Base-by-base conservation (phyloP, 2,329 filamentous ascomycete genomes). In the Ampelomyces quisqualis region DNA sequence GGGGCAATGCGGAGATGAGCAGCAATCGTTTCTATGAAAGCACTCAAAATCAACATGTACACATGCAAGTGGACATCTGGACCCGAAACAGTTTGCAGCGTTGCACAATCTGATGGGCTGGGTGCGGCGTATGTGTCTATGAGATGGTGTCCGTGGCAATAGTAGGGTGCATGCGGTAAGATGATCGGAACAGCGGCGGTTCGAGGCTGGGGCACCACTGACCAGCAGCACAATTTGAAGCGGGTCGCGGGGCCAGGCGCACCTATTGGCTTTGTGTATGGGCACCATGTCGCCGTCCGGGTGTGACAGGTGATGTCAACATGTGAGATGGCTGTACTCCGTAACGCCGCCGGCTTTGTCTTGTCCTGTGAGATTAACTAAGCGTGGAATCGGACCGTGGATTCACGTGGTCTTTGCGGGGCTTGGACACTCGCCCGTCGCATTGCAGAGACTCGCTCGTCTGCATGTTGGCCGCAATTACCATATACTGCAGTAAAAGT, bases 401-500 rank as follows among this genome's bases (percentile, higher is more conserved):
- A 43, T 37, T 9, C 23, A 26, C 23, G 13, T n/a, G n/a, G n/a
- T n/a, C n/a, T n/a, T n/a, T n/a, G n/a, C n/a, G n/a, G n/a, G n/a
- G n/a, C n/a, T n/a, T n/a, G n/a, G n/a, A n/a, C n/a, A n/a, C n/a
- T n/a, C 23, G 35, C 34, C 26, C 40, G 46, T 30, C 27, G 43
- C 47, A 37, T 47, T 47, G 50, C 50, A 53, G 51, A 51, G 50
- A 49, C 38, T 38, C 31, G 40, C 34, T 37, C 38, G 47, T 44
- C 47, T 48, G 34, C 39, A 34, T 36, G 35, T 40, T 45, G 40
- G 22, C 34, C 22, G 41, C 49, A 35, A n/a, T 11, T 37, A 27
- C 23, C 33, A 34, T 36, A 40, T 42, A 22, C 36, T 18, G 23
- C 34, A 14, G 26, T 33, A 36, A 36, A 43, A 41, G 35, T 40